Evolutionary conservation across 148 eudicot genomes (phyloP), one percentile per base, ranked within the genome.

Genomic region (Hydrangea macrophylla): DNA sequence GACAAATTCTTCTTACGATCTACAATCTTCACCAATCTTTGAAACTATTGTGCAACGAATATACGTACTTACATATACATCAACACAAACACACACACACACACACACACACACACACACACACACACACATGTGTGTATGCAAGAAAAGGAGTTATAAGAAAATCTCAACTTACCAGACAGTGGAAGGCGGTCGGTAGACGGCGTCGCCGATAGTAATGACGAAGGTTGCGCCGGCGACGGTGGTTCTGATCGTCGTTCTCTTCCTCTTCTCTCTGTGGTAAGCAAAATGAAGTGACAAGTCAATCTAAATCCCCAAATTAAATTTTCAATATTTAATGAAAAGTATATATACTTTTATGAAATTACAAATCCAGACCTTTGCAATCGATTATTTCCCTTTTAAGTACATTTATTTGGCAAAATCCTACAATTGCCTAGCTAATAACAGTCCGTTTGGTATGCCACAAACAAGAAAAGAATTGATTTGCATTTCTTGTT

Each of bases 1-100:
- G 53, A 39, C 24, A 36, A 3, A 67, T 39, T 56, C 31, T 17
- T 23, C 30, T 27, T 6, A 23, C 18, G 71, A 68, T 68, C 71
- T 55, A 33, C 61, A 55, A 55, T 24, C 70, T 26, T 22, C 11
- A 10, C 15, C 42, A 37, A 20, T 31, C 32, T n/a, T 50, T 35
- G 13, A 12, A n/a, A 9, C 0, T 39, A 7, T 15, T 48, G 0
- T n/a, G 48, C 33, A 56, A 60, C 5, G 7, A 2, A 60, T 6
- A 60, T 22, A 1, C 51, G 4, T 62, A 39, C 25, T 37, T 4
- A 45, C n/a, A 17, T 32, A 5, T 36, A 25, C 10, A 62, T 25
- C 24, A 2, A 67, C 6, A 2, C 10, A 18, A 13, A 23, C 18
- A 66, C 9, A 2, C 25, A 10, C 37, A 9, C 26, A 35, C 22